Evolutionary conservation across 208 protist species (phyloP).

Genomic region (Trypanosoma vivax): DNA sequence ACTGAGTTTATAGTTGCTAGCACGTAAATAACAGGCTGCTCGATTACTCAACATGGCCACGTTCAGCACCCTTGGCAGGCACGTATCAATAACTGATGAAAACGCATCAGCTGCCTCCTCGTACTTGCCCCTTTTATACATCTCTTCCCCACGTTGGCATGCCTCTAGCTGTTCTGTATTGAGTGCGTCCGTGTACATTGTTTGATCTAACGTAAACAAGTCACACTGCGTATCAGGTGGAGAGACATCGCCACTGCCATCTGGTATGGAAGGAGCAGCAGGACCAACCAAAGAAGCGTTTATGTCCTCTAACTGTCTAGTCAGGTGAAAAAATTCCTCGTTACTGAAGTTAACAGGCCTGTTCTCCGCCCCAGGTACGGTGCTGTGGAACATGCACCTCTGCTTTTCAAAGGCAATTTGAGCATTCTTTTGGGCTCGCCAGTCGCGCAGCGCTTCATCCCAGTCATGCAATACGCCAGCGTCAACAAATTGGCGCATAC

Average conservation of each 20-base stretch:
- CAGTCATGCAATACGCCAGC: conserved; percentile 9
- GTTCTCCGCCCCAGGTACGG: neutral
- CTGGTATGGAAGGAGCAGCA: neutral
- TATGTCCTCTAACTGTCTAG: conserved; percentile 40
- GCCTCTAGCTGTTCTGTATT: neutral
- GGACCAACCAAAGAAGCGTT: conserved; percentile 1
- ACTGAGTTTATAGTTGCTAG: conserved; percentile 41
- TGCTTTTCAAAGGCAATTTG: conserved; percentile 4
- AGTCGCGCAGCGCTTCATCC: conserved; percentile 12
- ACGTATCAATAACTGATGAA: conserved; percentile 20
- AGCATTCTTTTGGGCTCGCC: conserved; percentile 9
- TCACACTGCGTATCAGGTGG: neutral
- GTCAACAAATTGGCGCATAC: conserved; percentile 11
- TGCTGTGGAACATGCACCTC: neutral
- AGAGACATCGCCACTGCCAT: neutral
- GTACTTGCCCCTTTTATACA: conserved; percentile 13
- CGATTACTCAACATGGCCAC: conserved; percentile 41
- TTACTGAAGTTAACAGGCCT: conserved; percentile 13
- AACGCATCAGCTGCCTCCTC: conserved; percentile 9
- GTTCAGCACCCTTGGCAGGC: conserved; percentile 20
- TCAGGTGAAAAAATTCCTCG: conserved; percentile 52
- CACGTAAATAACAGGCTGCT: conserved; percentile 43
- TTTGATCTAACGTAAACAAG: conserved; percentile 7
- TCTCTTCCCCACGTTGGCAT: conserved; percentile 14
- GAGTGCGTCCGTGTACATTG: conserved; percentile 12